phyloP scores from a whole-genome alignment of 177 flowering plant species.

The Vitis hybrid region DNA sequence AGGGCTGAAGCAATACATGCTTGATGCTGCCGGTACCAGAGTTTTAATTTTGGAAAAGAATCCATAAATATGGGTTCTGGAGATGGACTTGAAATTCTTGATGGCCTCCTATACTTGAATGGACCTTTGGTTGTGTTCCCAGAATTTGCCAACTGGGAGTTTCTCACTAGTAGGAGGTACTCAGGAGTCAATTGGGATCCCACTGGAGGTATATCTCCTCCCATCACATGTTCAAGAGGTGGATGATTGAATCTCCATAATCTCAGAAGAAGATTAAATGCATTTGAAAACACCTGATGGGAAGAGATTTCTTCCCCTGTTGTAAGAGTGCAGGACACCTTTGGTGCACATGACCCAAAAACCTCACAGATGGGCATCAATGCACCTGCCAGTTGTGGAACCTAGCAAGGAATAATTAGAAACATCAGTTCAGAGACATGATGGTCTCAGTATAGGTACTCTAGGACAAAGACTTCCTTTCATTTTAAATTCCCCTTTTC shows the following conservation, averaged over 20 bases:
- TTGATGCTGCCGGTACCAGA: conserved; percentile 47
- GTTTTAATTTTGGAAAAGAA: conserved; percentile 41
- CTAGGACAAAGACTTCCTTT: not conserved
- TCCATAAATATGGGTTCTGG: conserved; percentile 35
- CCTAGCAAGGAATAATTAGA: conserved; percentile 22
- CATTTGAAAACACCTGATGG: conserved; percentile 47
- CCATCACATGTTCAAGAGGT: conserved; percentile 34
- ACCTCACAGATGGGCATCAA: conserved; percentile 52
- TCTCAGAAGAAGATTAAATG: conserved; percentile 45
- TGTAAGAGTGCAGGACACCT: conserved; percentile 29
- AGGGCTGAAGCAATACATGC: conserved; percentile 49
- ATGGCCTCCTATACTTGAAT: conserved; percentile 19
- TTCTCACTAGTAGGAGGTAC: conserved; percentile 39
- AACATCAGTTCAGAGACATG: conserved; percentile 6
- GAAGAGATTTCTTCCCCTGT: conserved; percentile 41
- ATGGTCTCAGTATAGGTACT: not conserved
- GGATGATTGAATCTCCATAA: conserved; percentile 50
- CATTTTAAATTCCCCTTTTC: not conserved
- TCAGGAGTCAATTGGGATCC: conserved; percentile 39
- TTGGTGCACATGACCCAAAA: conserved; percentile 42
- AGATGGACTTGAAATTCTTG: conserved; percentile 17
- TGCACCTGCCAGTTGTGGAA: conserved; percentile 46
- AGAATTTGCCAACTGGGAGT: conserved; percentile 30
- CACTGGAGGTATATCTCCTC: conserved; percentile 35
- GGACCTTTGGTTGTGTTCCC: conserved; percentile 23